A percentile compares a stretch with the other conserved stretches of the same genome.
These are phyloP conservation scores for Xerocomellus dryophilus DNA, from an alignment of 768 basidiomycete species.

Conservation along the genomic window DNA sequence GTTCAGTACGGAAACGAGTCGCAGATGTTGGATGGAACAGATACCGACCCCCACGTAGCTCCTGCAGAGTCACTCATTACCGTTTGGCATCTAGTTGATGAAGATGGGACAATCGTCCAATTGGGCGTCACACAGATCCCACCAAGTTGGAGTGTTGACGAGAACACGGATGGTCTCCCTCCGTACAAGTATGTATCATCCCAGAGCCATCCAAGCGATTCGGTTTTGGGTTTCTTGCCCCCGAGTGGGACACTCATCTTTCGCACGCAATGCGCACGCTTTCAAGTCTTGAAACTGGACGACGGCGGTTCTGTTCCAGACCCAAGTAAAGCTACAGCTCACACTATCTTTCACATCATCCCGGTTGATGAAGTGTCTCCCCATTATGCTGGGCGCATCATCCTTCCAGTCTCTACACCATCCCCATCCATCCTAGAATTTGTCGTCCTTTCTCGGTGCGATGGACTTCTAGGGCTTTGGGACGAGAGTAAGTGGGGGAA, in stretches of 20 bases:
- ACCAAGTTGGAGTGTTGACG: not conserved
- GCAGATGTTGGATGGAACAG: not conserved
- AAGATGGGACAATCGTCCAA: slow-evolving; percentile 5
- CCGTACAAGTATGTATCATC: slow-evolving; percentile 2
- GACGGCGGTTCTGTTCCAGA: not conserved
- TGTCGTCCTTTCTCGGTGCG: slow-evolving; percentile 19
- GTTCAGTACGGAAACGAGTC: slow-evolving; percentile 5
- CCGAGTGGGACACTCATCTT: slow-evolving; percentile 25
- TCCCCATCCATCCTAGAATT: slow-evolving; percentile 12
- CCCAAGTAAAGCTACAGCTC: not conserved
- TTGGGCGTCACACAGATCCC: slow-evolving; percentile 9
- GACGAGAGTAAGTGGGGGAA: slow-evolving; percentile 12
- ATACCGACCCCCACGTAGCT: not conserved
- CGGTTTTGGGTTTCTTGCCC: not conserved
- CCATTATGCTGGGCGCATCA: slow-evolving; percentile 12
- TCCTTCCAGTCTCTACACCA: slow-evolving; percentile 13
- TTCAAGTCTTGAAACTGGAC: slow-evolving; percentile 6
- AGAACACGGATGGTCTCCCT: not conserved
- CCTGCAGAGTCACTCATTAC: slow-evolving; percentile 21
- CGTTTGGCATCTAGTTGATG: slow-evolving; percentile 16
- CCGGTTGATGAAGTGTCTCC: not conserved
- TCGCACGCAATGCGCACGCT: slow-evolving; percentile 15
- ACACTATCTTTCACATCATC: slow-evolving; percentile 15
- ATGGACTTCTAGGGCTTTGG: not conserved
- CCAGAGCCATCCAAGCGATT: not conserved